Conservation (phyloP, 2,329 filamentous ascomycete species). For the Lasiodiplodia hormozganensis region DNA sequence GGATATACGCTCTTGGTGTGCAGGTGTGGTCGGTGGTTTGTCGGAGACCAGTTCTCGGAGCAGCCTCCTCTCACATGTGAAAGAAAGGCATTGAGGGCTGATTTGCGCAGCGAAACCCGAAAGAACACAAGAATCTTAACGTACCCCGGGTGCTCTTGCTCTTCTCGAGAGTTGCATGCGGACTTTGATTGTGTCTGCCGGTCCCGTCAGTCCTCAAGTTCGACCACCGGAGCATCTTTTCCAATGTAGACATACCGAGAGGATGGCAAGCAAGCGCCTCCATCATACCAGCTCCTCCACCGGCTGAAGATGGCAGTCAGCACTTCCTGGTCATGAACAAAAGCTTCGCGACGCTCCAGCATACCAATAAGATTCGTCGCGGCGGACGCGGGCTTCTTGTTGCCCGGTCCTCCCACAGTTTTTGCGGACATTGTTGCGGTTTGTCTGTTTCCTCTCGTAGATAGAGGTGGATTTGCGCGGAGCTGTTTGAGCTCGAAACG, state of each 20-base stretch:
- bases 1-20: neutral
- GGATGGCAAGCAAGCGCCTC: slow-evolving; percentile 96
- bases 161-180: slow-evolving; percentile 97
- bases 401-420: slow-evolving; percentile 60
- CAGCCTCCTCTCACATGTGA: neutral
- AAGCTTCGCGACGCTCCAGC: slow-evolving; percentile 38
- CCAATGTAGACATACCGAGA: slow-evolving; percentile 66
- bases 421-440: slow-evolving; percentile 64
- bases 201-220: slow-evolving; percentile 33
- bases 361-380: slow-evolving; percentile 91
- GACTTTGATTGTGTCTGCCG: slow-evolving; percentile 96
- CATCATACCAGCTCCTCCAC: slow-evolving; percentile 98
- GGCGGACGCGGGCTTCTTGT: slow-evolving; percentile 81
- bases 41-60: neutral
- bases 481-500: neutral
- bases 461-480: neutral
- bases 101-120: neutral
- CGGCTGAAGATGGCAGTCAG: slow-evolving; percentile 64
- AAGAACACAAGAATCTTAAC: slow-evolving; percentile 37
- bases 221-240: too few species aligned
- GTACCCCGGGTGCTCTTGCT: slow-evolving; percentile 78
- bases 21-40: neutral
- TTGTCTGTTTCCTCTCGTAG: neutral
- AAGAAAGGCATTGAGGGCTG: neutral
- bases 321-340: neutral